Evolutionary conservation across 345 rosid species (phyloP), one percentile per base, ranked within the genome.

Genomic region (Moricandia arvensis): DNA sequence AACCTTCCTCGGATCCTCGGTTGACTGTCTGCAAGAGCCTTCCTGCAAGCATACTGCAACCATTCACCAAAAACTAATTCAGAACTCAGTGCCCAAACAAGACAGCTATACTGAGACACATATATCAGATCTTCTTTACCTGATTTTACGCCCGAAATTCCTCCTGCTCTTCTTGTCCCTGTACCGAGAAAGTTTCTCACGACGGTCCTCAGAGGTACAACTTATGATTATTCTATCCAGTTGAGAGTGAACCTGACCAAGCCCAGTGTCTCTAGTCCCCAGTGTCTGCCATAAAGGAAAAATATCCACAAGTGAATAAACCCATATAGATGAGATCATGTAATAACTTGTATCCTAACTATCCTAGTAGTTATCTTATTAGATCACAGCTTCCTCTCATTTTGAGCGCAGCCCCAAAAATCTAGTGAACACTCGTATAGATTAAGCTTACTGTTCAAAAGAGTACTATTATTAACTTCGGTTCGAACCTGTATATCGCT

Each of bases 1-100:
- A 95, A 95, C 87, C 98, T 86, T 77, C 99, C 98, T 12, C 97
- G 98, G 68, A 92, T 80, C 83, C 99, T 86, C 0, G 97, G 99
- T 76, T 95, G 99, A 76, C 88, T 89, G 74, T 95, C 99, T 4
- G 98, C 99, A 16, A 95, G 93, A 27, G 96, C 91, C 85, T 95
- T 95, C 91, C 99, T 89, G 85, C 98, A 95, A 60, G 98, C 98
- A 83, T 95, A 95, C 99, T 95, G 87, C 29, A 21, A 76, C 31
- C 76, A 58, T 6, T 55, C 12, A 11, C 1, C 43, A 1, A 1
- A 27, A 1, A 27, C 29, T 3, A 27, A 27, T 27, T 27, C 29
- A 27, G 29, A 27, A 27, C 29, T 27, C 29, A 27, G 29, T 27
- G 1, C 29, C 29, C 29, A 27, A 27, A n/a, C n/a, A 1, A 27